A percentile compares a stretch with the other conserved stretches of the same genome.
Evolutionary conservation across 2,329 filamentous ascomycete genomes (phyloP).

Genomic region (Alternaria sp.): DNA sequence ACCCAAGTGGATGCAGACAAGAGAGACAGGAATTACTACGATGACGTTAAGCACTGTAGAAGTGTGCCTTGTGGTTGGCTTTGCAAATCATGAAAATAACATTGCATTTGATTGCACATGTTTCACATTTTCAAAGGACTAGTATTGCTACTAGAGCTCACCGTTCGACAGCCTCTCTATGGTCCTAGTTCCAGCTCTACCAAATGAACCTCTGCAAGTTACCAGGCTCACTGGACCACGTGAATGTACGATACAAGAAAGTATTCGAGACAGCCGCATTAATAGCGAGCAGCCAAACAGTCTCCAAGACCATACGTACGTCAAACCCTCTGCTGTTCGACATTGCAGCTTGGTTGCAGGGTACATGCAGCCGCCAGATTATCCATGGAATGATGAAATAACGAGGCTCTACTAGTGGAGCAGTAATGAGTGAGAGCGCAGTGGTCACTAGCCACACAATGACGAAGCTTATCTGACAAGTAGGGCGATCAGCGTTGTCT

Average conservation of each 20-base stretch:
- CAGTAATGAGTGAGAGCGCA: constrained; percentile 80
- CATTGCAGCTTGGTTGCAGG: constrained; percentile 51
- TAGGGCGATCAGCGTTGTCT: constrained; percentile 9
- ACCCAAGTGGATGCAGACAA: no score
- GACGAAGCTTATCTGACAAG: constrained; percentile 57
- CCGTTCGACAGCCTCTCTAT: neutral
- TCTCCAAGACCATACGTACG: constrained; percentile 67
- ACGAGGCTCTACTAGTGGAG: constrained; percentile 91
- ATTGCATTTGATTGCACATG: neutral
- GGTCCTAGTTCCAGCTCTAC: constrained; percentile 20
- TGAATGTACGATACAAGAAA: constrained; percentile 74
- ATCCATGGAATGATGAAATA: constrained; percentile 98
- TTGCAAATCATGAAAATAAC: no score
- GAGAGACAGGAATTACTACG: no score
- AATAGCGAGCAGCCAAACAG: constrained; percentile 72
- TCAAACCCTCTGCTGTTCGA: constrained; percentile 41
- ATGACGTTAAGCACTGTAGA: no score
- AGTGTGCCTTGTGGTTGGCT: no score
- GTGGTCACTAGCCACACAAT: constrained; percentile 74
- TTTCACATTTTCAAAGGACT: neutral
- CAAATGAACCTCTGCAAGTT: constrained; percentile 80
- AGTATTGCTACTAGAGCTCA: neutral
- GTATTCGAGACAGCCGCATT: constrained; percentile 74
- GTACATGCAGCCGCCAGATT: constrained; percentile 85
- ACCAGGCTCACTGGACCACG: constrained; percentile 70